Conservation (phyloP, 75 land plant species). For the Cunninghamia lanceolata region DNA sequence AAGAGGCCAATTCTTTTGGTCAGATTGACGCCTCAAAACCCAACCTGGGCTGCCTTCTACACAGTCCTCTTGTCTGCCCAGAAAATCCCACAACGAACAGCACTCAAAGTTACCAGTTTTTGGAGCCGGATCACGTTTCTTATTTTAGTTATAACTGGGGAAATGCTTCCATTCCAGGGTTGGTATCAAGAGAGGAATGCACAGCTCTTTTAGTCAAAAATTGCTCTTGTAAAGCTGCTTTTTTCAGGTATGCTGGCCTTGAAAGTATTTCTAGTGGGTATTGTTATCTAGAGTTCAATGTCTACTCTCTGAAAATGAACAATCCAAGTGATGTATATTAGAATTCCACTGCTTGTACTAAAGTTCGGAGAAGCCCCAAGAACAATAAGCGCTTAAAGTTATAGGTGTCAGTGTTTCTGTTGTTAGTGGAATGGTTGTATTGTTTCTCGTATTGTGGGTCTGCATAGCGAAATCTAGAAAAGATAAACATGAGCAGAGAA, state of each 20-base stretch:
- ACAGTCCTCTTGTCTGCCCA: background rate
- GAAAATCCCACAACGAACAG: background rate
- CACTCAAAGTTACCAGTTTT: slow-evolving; percentile 3
- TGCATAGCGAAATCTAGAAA: background rate
- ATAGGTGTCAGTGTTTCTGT: background rate
- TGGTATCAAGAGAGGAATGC: slow-evolving; percentile 18
- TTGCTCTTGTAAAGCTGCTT: slow-evolving; percentile 40
- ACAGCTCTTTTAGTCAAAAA: slow-evolving; percentile 26
- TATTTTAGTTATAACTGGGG: slow-evolving; percentile 18
- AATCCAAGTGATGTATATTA: background rate
- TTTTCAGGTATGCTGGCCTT: no score
- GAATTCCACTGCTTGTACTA: slow-evolving; percentile 23
- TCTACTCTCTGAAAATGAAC: slow-evolving; percentile 19
- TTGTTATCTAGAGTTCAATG: slow-evolving; percentile 21
- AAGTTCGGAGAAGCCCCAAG: slow-evolving; percentile 7
- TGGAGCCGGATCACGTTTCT: slow-evolving; percentile 6
- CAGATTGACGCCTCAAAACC: background rate
- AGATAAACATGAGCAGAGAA: background rate
- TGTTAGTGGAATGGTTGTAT: background rate
- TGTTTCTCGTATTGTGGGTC: background rate
- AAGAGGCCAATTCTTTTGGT: background rate
- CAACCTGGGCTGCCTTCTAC: background rate
- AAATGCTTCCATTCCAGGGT: background rate
- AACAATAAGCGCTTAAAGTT: background rate
- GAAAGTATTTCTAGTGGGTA: no score